Percentiles rank a stretch among this genome's conserved stretches.
phyloP scores from a whole-genome alignment of 768 basidiomycete genomes.

The Termitomyces sp. region DNA sequence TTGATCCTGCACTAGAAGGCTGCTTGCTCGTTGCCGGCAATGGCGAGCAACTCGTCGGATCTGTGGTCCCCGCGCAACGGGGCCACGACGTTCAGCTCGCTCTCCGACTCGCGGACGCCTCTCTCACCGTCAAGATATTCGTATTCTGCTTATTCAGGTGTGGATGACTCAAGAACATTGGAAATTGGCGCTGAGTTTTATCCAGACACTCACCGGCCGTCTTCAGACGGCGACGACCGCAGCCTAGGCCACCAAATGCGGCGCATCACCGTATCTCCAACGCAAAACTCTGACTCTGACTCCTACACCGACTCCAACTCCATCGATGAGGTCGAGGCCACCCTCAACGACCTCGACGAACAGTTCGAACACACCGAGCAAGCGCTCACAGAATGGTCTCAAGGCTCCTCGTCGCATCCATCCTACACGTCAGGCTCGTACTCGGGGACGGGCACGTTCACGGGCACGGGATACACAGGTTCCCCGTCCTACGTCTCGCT shows the following conservation, averaged over 20 bases:
- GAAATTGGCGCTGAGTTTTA: constrained; percentile 1
- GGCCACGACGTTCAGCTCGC: constrained; percentile 50
- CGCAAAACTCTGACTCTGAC: constrained; percentile 30
- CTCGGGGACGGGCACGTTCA: constrained; percentile 24
- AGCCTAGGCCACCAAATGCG: constrained; percentile 42
- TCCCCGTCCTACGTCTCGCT: constrained; percentile 43
- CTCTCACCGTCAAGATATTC: constrained; percentile 43
- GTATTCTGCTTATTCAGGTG: constrained; percentile 53
- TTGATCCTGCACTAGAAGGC: constrained; percentile 10
- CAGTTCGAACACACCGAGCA: constrained; percentile 65
- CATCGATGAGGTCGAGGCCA: constrained; percentile 69
- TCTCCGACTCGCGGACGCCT: constrained; percentile 49
- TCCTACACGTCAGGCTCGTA: constrained; percentile 32
- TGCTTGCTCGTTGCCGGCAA: constrained; percentile 21
- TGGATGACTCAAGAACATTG: constrained; percentile 12
- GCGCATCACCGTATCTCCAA: constrained; percentile 51
- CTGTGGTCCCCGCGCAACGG: constrained; percentile 61
- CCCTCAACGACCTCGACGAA: constrained; percentile 61
- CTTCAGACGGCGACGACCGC: constrained; percentile 42
- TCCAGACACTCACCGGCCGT: constrained; percentile 40
- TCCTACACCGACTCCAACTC: constrained; percentile 51
- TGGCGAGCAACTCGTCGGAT: constrained; percentile 39
- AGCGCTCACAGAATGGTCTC: constrained; percentile 63
- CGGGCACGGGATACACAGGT: constrained; percentile 36
- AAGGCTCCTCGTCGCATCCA: constrained; percentile 35